Conservation (phyloP, 495 filamentous ascomycete genomes). For the Tuber melanosporum region DNA sequence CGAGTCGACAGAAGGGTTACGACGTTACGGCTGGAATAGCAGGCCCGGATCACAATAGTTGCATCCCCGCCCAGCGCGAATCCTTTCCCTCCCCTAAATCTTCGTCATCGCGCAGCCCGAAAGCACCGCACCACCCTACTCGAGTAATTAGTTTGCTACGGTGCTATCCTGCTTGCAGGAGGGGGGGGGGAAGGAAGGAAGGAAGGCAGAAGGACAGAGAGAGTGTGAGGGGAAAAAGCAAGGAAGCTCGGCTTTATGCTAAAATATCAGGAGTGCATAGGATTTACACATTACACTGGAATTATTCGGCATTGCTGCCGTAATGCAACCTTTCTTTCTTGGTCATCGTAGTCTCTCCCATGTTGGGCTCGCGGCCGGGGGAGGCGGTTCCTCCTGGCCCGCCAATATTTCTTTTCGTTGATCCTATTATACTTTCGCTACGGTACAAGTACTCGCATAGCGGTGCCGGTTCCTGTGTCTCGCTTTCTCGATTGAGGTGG, state of each 20-base stretch:
- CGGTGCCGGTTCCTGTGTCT: not conserved
- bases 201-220: not conserved
- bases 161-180: not conserved
- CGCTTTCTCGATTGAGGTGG: not conserved
- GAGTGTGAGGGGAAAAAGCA: not conserved
- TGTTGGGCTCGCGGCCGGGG: not conserved
- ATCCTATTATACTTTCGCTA: not conserved
- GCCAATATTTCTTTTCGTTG: not conserved
- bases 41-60: not conserved
- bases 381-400: not conserved
- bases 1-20: not conserved
- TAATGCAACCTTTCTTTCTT: not conserved
- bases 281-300: not conserved
- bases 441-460: not conserved
- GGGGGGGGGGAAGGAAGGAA: not conserved
- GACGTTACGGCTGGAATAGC: not conserved
- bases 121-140: not conserved
- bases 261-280: not conserved
- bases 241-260: not conserved
- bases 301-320: not conserved
- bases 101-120: not conserved
- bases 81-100: not conserved
- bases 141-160: not conserved
- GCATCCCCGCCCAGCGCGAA: not conserved
- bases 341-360: not conserved